Evolutionary conservation across 176 grass and related monocot genomes (phyloP).

Genomic region (Areca catechu): DNA sequence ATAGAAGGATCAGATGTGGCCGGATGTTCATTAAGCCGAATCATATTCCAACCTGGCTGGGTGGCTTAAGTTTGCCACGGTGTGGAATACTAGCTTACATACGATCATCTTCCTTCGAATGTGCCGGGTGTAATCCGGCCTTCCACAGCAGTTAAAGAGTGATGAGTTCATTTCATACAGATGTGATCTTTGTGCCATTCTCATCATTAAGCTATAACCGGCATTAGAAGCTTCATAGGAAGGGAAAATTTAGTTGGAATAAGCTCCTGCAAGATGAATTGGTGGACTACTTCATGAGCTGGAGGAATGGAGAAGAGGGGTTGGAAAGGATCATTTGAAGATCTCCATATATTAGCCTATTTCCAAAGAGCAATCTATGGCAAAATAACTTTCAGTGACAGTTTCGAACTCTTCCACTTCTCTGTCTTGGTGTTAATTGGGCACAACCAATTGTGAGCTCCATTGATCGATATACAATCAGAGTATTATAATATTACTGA

Average conservation of each 20-base stretch:
- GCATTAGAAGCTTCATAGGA: conserved; percentile 48
- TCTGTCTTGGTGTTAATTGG: too few relatives aligned
- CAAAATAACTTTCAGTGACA: conserved; percentile 6
- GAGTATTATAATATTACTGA: too few relatives aligned
- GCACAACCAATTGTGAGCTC: too few relatives aligned
- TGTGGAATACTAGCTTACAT: conserved; percentile 66
- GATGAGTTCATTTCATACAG: conserved; percentile 44
- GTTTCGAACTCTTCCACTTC: too few relatives aligned
- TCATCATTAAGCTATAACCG: conserved; percentile 81
- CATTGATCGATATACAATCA: too few relatives aligned
- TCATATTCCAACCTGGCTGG: conserved; percentile 54
- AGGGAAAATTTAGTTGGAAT: conserved; percentile 31
- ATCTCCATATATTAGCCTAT: conserved; percentile 44
- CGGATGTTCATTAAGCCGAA: conserved; percentile 35
- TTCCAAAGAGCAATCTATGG: conserved; percentile 77
- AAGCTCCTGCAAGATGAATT: conserved; percentile 46
- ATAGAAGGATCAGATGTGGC: conserved; percentile 32
- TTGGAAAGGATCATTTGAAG: conserved; percentile 51
- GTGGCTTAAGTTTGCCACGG: conserved; percentile 82
- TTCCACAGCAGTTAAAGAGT: conserved; percentile 44
- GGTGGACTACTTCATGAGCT: conserved; percentile 38
- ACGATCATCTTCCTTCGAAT: conserved; percentile 58
- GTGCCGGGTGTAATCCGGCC: conserved; percentile 21
- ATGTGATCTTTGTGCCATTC: conserved; percentile 78
- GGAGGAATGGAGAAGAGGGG: conserved; percentile 49